Evolutionary conservation across 768 basidiomycete species (phyloP), one percentile per base, ranked within the genome.

Genomic region (Rhodotorula paludigena): DNA sequence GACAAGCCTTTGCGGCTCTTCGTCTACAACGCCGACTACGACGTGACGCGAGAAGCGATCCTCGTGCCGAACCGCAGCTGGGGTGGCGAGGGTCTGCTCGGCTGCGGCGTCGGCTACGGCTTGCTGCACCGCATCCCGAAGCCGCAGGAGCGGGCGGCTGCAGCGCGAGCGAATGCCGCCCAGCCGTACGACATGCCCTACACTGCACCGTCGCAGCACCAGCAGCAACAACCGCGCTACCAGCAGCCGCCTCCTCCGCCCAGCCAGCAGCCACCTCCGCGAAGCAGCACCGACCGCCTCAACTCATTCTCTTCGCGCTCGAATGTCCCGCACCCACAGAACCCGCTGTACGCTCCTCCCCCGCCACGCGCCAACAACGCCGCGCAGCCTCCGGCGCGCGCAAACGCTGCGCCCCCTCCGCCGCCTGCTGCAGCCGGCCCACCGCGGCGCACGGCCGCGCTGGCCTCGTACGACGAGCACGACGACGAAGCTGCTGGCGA

Each of bases 1-100:
- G 93, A 98, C 74, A 92, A 92, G 78, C 91, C 94, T 15, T 78
- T 98, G 35, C 83, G 92, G 33, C 88, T 97, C 35, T 97, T 93
- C 76, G 93, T 99, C 11, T 99, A 98, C 79, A 96, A 92, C 21
- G 87, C 90, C 71, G 94, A 97, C 78, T 92, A 96, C 77, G 91
- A 96, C 92, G 93, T 79, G 59, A 90, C 82, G 38, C 63, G 54
- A 3, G 69, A 64, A 32, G 56, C 64, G 42, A 45, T 64, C 39
- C 66, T 71, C 30, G 90, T 97, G 57, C 94, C 96, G 16, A 97
- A 97, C 78, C 83, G 92, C 55, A 90, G 94, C 73, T 97, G 94
- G 93, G 94, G 94, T 52, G 94, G 94, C 11, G 93, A 93, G 77
- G 93, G 94, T 0, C 82, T 98, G 35, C 81, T 98, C 20, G 94